Conservation (phyloP, 306 rosid species). For the Calophaca sinica region DNA sequence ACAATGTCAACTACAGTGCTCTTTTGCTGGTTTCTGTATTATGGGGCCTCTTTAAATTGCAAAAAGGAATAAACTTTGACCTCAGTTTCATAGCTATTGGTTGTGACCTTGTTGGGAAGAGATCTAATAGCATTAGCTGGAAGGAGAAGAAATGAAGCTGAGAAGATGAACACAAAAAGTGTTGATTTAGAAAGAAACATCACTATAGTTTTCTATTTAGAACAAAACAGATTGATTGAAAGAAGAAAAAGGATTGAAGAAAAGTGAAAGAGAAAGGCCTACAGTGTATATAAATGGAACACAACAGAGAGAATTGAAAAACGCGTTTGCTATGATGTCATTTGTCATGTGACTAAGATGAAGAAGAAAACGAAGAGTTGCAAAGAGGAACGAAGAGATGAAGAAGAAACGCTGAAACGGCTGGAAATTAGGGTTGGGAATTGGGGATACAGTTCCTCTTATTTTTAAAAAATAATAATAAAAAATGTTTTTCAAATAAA, state of each 20-base stretch:
- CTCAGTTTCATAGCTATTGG: conserved; percentile 36
- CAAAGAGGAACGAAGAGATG: too few species aligned
- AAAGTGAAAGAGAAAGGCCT: conserved; percentile 26
- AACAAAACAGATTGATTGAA: not conserved
- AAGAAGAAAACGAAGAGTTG: too few species aligned
- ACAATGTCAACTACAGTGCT: too few species aligned
- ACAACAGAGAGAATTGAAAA: conserved; percentile 8
- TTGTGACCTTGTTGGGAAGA: conserved; percentile 38
- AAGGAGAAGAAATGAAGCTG: conserved; percentile 33
- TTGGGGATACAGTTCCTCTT: too few species aligned
- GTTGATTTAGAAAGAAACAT: conserved; percentile 49
- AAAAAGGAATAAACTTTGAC: too few species aligned
- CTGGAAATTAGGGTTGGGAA: too few species aligned
- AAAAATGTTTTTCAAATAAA: too few species aligned
- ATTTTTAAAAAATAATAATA: too few species aligned
- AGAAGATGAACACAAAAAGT: conserved; percentile 31
- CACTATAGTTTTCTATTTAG: not conserved
- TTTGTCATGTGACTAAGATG: conserved; percentile 23
- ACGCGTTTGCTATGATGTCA: conserved; percentile 55
- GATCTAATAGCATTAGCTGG: conserved; percentile 58
- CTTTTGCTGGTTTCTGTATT: too few species aligned
- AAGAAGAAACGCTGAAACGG: too few species aligned
- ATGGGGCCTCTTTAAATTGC: too few species aligned
- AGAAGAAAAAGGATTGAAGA: not conserved
- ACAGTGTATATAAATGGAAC: conserved; percentile 30